phyloP scores from a whole-genome alignment of 2,329 filamentous ascomycete species.

The Colletotrichum sansevieriae region DNA sequence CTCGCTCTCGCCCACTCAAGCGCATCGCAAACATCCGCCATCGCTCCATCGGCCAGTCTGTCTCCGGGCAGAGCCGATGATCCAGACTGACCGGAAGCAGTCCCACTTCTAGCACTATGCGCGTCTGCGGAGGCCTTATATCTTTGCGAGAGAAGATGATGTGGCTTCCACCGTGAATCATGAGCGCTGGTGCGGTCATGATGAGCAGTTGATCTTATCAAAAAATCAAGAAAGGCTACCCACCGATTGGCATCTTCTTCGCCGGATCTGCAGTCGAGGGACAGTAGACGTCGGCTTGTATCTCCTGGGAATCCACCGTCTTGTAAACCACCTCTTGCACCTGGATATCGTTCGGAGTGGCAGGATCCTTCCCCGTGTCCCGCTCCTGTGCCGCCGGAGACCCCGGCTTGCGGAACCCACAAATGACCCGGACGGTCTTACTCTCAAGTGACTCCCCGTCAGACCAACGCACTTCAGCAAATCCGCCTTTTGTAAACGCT shows the following conservation, averaged over 20 bases:
- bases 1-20: conserved; percentile 54
- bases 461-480: conserved; percentile 46
- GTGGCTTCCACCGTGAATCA: conserved; percentile 61
- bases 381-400: no score
- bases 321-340: conserved; percentile 28
- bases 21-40: conserved; percentile 60
- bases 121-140: conserved; percentile 53
- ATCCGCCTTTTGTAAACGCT: conserved; percentile 44
- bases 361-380: neutral
- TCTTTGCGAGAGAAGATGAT: conserved; percentile 55
- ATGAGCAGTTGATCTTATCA: neutral
- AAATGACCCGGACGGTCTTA: conserved; percentile 18
- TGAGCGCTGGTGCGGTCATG: conserved; percentile 49
- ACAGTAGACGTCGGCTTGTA: conserved; percentile 21
- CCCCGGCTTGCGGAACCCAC: neutral
- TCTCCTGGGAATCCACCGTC: neutral
- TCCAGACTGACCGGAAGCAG: conserved; percentile 63
- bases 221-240: neutral
- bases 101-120: conserved; percentile 52
- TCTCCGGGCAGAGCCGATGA: conserved; percentile 64
- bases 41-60: conserved; percentile 59
- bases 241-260: conserved; percentile 19
- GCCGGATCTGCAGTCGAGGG: neutral
- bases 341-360: neutral
- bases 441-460: conserved; percentile 45